Base-by-base conservation (phyloP, 257 asterid genomes). In the Nyctanthes arbortristis region DNA sequence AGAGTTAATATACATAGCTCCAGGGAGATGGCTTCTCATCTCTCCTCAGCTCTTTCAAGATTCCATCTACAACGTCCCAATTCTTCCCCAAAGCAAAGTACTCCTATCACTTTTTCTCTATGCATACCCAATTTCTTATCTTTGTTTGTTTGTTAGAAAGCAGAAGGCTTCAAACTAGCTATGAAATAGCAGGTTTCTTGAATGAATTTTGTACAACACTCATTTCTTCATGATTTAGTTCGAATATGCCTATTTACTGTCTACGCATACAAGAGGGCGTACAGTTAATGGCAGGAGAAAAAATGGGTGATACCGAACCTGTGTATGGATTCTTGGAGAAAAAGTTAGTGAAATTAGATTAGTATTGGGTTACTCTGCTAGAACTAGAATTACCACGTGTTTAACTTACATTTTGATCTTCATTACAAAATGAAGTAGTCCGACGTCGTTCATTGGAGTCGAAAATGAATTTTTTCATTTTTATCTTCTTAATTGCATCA, bases 1-100 rank as follows among this genome's bases (percentile, higher is more conserved):
- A n/a, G n/a, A n/a, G n/a, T n/a, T n/a, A n/a, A n/a, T n/a, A n/a
- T n/a, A n/a, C n/a, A n/a, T n/a, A n/a, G n/a, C n/a, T n/a, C n/a
- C n/a, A 36, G 77, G 73, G 72, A 62, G 78, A 90, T 90, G 92
- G 85, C 88, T 74, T 84, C 86, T 66, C 92, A 87, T 67, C 85
- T 90, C 80, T 86, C 87, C 52, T 82, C 91, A 45, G 88, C 92
- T 47, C 74, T 86, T 13, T 70, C 84, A 12, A 67, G 68, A 13
- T 84, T 85, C 77, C 59, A 82, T 45, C 54, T 55, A 54, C 83
- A 77, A 67, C 74, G 79, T 60, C 73, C 82, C 71, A 78, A 71
- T 29, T 61, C 80, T 66, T 77, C 77, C 32, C 61, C 85, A 14
- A 82, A 68, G 45, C 83, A 67, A 60, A 45, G 90, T 88, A 73